A percentile compares a stretch with the other conserved stretches of the same genome.
Evolutionary conservation across 306 rosid genomes (phyloP).

Genomic region (Castanospermum australe): DNA sequence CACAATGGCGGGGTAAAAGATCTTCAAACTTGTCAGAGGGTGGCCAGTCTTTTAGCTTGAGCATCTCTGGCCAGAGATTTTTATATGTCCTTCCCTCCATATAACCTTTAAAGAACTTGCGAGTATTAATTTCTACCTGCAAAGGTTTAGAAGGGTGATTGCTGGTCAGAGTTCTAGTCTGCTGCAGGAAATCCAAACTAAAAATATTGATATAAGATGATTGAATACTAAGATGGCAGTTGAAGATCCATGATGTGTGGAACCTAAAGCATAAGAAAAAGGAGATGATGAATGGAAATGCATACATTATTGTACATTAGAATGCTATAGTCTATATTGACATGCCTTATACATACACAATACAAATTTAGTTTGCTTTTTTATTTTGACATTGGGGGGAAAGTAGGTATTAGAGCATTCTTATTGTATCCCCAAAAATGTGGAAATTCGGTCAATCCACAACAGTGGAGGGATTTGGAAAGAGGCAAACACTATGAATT

Average conservation of each 20-base stretch:
- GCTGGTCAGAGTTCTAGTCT: constrained; percentile 6
- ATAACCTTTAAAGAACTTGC: constrained; percentile 73
- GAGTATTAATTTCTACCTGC: constrained; percentile 76
- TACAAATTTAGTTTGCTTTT: background rate
- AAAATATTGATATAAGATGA: constrained; percentile 1
- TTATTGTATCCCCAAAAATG: background rate
- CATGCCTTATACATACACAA: background rate
- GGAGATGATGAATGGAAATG: background rate
- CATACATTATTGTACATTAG: background rate
- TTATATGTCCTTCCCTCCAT: constrained; percentile 65
- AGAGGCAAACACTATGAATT: background rate
- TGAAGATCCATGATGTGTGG: background rate
- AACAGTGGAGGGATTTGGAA: background rate
- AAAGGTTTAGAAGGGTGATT: constrained; percentile 25
- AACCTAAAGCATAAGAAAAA: constrained; percentile 18
- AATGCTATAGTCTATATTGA: background rate
- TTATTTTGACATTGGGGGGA: background rate
- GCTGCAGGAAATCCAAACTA: background rate
- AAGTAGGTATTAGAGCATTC: constrained; percentile 9
- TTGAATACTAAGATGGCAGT: background rate
- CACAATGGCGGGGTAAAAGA: constrained; percentile 89
- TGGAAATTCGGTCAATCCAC: constrained; percentile 6
- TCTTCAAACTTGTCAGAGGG: constrained; percentile 86
- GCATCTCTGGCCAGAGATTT: constrained; percentile 92
- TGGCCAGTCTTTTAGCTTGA: constrained; percentile 93